Conservation (phyloP, 805 yeast species). For the Spencermartinsiella europaea region DNA sequence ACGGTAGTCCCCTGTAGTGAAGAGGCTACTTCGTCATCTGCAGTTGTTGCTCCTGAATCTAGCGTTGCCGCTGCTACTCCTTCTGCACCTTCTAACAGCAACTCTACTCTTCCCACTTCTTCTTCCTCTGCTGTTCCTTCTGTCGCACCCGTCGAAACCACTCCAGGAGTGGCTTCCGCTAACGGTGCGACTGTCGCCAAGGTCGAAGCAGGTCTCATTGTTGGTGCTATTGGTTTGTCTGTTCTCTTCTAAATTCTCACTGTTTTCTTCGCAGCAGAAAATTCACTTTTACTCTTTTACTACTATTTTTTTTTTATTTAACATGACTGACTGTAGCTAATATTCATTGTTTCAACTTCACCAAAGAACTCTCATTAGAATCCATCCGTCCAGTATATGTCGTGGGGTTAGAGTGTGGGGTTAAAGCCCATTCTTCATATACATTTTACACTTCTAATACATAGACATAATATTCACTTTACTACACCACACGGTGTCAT, state of each 20-base stretch:
- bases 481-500: no score
- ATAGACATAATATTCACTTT: no score
- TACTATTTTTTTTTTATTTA: no score
- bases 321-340: no score
- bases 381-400: no score
- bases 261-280: no score
- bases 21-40: not conserved
- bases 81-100: not conserved
- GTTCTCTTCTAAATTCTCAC: not conserved
- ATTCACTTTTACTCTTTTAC: no score
- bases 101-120: not conserved
- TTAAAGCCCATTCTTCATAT: no score
- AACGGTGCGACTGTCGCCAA: not conserved
- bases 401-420: no score
- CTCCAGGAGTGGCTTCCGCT: not conserved
- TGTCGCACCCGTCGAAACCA: not conserved
- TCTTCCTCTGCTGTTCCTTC: not conserved
- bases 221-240: not conserved
- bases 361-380: no score
- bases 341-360: no score
- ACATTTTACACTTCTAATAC: no score
- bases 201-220: not conserved
- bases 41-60: not conserved
- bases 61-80: not conserved
- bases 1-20: slow-evolving; percentile 22